These are phyloP conservation scores for Vitis labrusca DNA, from an alignment of 164 flowering plant genomes.

Conservation along the genomic window DNA sequence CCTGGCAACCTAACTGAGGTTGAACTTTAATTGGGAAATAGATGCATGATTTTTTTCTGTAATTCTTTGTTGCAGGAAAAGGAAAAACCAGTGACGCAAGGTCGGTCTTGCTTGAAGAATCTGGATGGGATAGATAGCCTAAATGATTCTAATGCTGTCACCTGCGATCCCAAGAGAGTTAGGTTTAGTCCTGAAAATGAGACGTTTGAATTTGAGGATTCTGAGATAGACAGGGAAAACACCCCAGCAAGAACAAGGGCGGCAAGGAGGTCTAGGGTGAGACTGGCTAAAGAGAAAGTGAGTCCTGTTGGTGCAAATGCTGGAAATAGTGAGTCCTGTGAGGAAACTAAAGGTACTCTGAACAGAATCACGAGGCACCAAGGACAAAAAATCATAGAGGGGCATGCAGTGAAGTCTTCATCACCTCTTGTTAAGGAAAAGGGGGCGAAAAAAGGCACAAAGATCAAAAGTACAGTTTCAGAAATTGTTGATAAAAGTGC, in stretches of 20 bases:
- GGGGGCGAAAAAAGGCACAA: conserved; percentile 5
- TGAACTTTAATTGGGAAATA: too few relatives aligned
- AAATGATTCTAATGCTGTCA: conserved; percentile 14
- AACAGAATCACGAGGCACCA: conserved; percentile 17
- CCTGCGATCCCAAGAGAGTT: conserved; percentile 39
- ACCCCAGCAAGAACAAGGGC: conserved; percentile 4
- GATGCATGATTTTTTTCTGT: too few relatives aligned
- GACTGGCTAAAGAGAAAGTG: neutral
- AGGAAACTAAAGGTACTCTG: neutral
- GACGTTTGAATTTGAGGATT: conserved; percentile 15
- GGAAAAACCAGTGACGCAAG: conserved; percentile 12
- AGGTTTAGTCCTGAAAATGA: conserved; percentile 46
- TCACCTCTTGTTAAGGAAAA: conserved; percentile 7
- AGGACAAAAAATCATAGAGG: conserved; percentile 13
- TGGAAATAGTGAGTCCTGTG: neutral
- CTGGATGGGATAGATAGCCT: conserved; percentile 17
- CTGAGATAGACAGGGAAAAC: neutral
- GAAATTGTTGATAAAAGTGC: neutral
- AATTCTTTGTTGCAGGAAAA: conserved; percentile 9
- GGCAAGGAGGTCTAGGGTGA: conserved; percentile 12
- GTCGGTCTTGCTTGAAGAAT: conserved; percentile 21
- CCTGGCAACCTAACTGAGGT: too few relatives aligned
- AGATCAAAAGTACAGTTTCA: neutral
- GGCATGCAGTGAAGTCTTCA: neutral
- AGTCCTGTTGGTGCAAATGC: neutral